Evolutionary conservation across 306 rosid species (phyloP).

Genomic region (Vigna reflexopilosa): DNA sequence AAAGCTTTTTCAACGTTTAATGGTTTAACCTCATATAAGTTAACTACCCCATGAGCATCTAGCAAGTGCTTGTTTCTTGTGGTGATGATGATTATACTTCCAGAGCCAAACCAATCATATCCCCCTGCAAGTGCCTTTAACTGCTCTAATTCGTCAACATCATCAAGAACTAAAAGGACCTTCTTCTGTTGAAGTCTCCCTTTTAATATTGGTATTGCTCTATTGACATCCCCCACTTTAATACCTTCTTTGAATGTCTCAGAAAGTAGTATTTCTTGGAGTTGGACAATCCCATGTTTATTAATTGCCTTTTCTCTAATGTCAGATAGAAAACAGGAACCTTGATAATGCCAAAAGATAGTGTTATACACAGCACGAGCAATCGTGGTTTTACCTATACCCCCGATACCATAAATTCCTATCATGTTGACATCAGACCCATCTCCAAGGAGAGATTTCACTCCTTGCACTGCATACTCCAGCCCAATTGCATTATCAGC

Average conservation of each 20-base stretch:
- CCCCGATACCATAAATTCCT: background rate
- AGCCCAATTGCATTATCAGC: background rate
- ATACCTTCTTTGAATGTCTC: background rate
- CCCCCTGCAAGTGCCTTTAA: background rate
- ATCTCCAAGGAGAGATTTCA: background rate
- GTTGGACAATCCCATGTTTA: background rate
- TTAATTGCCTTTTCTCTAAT: background rate
- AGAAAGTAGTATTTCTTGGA: slow-evolving; percentile 1
- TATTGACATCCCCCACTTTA: background rate
- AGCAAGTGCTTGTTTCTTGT: slow-evolving; percentile 14
- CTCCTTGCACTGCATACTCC: background rate
- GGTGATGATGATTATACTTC: background rate
- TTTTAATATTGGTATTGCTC: background rate
- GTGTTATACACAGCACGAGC: background rate
- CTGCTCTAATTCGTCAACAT: background rate
- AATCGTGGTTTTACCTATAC: background rate
- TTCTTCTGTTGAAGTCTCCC: background rate
- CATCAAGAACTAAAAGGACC: background rate
- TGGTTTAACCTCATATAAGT: background rate
- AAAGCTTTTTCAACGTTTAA: background rate
- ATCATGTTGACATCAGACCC: background rate
- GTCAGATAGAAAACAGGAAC: too few species aligned
- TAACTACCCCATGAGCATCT: background rate
- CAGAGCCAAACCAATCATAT: background rate
- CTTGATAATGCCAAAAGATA: too few species aligned